These are phyloP conservation scores for Coemansia sp. DNA, from an alignment of 192 early-diverging fungal genomes.

Conservation along the genomic window DNA sequence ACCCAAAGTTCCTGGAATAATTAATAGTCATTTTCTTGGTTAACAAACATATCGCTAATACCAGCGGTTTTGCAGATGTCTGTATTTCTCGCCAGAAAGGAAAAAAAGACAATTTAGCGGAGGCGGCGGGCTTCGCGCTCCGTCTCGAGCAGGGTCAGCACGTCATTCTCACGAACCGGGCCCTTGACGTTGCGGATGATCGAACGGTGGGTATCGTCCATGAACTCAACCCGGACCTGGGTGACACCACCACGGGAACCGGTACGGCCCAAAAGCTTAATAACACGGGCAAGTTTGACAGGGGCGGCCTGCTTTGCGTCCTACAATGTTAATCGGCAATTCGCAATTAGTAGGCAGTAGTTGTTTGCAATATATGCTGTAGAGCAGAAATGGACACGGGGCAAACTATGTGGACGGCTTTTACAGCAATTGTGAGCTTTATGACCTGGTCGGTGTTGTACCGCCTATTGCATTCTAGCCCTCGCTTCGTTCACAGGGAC, in stretches of 20 bases:
- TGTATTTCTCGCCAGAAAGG: constrained; percentile 10
- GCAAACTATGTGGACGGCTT: too few relatives aligned
- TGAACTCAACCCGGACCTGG: constrained; percentile 98
- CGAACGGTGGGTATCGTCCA: constrained; percentile 92
- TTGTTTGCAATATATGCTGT: too few relatives aligned
- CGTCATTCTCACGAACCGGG: constrained; percentile 96
- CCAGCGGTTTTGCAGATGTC: too few relatives aligned
- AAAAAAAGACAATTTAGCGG: constrained; percentile 65
- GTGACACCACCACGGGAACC: constrained; percentile 99
- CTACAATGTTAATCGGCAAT: constrained; percentile 15
- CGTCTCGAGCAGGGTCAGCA: constrained; percentile 96
- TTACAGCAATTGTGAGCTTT: too few relatives aligned
- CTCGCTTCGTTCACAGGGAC: too few relatives aligned
- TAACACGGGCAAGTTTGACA: constrained; percentile 92
- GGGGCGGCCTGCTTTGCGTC: constrained; percentile 37
- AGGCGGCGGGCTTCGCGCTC: constrained; percentile 99
- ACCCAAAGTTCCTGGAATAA: too few relatives aligned
- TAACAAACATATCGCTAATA: too few relatives aligned
- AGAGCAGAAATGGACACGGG: too few relatives aligned
- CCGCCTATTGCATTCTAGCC: too few relatives aligned
- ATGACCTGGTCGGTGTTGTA: too few relatives aligned
- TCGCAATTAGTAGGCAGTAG: neutral
- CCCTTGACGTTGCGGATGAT: constrained; percentile 99
- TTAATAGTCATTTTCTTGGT: too few relatives aligned
- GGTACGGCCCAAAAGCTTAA: constrained; percentile 97